phyloP scores from a whole-genome alignment of 495 filamentous ascomycete species.

The Xylaria sp. region DNA sequence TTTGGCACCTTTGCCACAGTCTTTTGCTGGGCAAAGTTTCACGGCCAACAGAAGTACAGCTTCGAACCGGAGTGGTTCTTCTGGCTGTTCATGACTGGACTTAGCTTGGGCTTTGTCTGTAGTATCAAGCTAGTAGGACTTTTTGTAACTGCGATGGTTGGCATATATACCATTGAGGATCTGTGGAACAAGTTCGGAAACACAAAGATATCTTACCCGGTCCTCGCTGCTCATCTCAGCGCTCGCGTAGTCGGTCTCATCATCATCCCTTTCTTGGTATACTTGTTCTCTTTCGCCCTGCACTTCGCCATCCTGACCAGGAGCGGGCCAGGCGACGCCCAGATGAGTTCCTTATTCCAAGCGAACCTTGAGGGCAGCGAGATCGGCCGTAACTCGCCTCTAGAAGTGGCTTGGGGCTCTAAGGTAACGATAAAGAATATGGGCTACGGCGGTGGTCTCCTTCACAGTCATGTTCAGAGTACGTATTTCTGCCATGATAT shows the following conservation, averaged over 20 bases:
- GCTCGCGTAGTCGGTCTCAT: slow-evolving; percentile 89
- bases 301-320: slow-evolving; percentile 94
- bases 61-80: slow-evolving; percentile 90
- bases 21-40: slow-evolving; percentile 95
- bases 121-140: slow-evolving; percentile 98
- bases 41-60: slow-evolving; percentile 78
- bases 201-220: slow-evolving; percentile 83
- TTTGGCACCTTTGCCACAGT: slow-evolving; percentile 98
- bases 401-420: slow-evolving; percentile 89
- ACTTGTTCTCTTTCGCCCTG: slow-evolving; percentile 91
- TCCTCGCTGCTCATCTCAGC: slow-evolving; percentile 76
- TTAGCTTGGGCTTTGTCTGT: slow-evolving; percentile 96
- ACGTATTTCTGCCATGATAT: slow-evolving; percentile 23
- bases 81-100: slow-evolving; percentile 89
- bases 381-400: slow-evolving; percentile 89
- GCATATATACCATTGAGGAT: slow-evolving; percentile 94
- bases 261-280: slow-evolving; percentile 82
- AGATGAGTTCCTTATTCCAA: slow-evolving; percentile 99
- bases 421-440: slow-evolving; percentile 96
- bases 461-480: slow-evolving; percentile 92
- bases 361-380: slow-evolving; percentile 93
- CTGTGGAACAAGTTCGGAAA: slow-evolving; percentile 99
- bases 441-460: slow-evolving; percentile 97
- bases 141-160: slow-evolving; percentile 93
- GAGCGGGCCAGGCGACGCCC: slow-evolving; percentile 94